These are phyloP conservation scores for Penicillium palitans DNA, from an alignment of 2,329 filamentous ascomycete genomes.

Conservation along the genomic window DNA sequence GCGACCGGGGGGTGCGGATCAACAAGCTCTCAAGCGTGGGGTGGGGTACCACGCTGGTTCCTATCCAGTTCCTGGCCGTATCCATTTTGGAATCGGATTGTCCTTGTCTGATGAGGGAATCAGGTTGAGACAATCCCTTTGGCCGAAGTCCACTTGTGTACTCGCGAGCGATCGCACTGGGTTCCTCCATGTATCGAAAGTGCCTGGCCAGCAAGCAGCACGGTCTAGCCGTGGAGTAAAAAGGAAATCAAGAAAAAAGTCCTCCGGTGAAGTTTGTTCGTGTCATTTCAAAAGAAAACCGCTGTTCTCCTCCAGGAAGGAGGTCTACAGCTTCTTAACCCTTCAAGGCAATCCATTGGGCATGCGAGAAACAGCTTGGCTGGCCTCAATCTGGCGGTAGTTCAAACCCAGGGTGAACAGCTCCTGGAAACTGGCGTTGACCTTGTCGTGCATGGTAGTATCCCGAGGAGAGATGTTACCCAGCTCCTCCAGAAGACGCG, in stretches of 20 bases:
- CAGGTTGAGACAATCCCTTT: neutral
- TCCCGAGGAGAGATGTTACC: conserved; percentile 43
- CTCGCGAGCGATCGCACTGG: conserved; percentile 3
- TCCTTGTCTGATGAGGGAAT: neutral
- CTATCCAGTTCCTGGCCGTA: conserved; percentile 10
- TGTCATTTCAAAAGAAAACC: neutral
- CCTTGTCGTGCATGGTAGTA: conserved; percentile 44
- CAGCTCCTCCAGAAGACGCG: conserved; percentile 42
- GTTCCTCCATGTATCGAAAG: conserved; percentile 3
- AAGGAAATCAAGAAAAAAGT: conserved; percentile 9
- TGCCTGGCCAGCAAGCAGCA: conserved; percentile 8
- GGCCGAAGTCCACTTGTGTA: neutral
- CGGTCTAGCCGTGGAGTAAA: conserved; percentile 1
- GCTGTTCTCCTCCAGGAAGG: conserved; percentile 1
- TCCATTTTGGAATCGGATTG: neutral
- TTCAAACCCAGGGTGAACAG: conserved; percentile 45
- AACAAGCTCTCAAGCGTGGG: neutral
- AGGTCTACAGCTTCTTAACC: conserved; percentile 6
- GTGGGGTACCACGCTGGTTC: conserved; percentile 4
- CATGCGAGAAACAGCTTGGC: conserved; percentile 40
- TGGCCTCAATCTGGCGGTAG: conserved; percentile 46
- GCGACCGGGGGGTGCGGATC: neutral
- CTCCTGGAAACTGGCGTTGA: conserved; percentile 47
- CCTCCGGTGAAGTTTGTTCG: conserved; percentile 8
- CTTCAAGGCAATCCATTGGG: conserved; percentile 38